Evolutionary conservation across 345 rosid genomes (phyloP), one percentile per base, ranked within the genome.

Genomic region (Brassica rapa): DNA sequence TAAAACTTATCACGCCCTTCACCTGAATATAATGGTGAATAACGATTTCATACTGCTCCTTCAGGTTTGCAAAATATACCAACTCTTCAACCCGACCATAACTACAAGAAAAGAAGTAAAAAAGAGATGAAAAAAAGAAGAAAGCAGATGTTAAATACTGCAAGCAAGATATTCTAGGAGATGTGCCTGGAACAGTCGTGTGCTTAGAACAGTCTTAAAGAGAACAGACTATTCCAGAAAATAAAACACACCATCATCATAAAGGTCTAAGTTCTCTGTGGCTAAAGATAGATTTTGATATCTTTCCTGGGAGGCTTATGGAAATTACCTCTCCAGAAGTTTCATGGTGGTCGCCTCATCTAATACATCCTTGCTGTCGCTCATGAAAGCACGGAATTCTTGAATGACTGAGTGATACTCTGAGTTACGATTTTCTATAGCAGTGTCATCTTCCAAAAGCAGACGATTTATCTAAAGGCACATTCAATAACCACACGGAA

Each of bases 271-370:
- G 49, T 35, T 64, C 14, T 74, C 59, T 53, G 46, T 59, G 63
- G 39, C 46, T 67, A 61, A 61, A 51, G 30, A 55, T 70, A 64
- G 71, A 32, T 39, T 61, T 25, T 8, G 5, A 35, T 32, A 74
- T 55, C 19, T 33, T 49, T 23, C 46, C 9, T 61, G 53, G 23
- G 63, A 33, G 25, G 39, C 70, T 73, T 61, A 8, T 63, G 72
- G 24, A 39, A 33, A 25, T 79, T 87, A 95, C 99, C 99, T 89
- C 83, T 95, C 98, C 77, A 93, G 84, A 80, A 95, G 92, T 86
- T 77, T 93, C 99, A 95, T 93, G 53, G 99, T 91, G 49, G 99
- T 95, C 84, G 93, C 89, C 90, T 95, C 98, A 85, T 93, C 98
- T 83, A 95, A 88, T 41, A 93, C 99, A 85, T 93, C 94, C 83